Evolutionary conservation across 1,139 yeast species (phyloP).

Genomic region (Pichia norvegensis): DNA sequence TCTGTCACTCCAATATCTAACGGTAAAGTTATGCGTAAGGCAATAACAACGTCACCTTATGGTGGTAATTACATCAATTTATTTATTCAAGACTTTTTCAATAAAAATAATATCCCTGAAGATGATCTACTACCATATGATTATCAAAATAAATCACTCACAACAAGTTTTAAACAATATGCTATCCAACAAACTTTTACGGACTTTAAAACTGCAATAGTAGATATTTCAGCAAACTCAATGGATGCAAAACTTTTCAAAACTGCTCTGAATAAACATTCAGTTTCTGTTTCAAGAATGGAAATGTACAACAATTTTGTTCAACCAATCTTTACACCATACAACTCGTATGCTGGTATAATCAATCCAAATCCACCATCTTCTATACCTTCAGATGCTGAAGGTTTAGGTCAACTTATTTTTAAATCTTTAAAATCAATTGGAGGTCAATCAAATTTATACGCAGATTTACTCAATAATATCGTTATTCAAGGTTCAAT

Average conservation of each 20-base stretch:
- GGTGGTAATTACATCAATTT: constrained; percentile 66
- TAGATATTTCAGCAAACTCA: constrained; percentile 28
- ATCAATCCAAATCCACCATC: constrained; percentile 10
- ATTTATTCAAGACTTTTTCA: constrained; percentile 39
- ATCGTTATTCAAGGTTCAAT: constrained; percentile 63
- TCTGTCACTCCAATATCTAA: constrained; percentile 66
- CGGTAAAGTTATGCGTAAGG: constrained; percentile 57
- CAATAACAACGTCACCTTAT: constrained; percentile 50
- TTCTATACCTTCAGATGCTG: constrained; percentile 29
- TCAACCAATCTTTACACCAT: constrained; percentile 52
- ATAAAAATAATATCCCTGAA: constrained; percentile 22
- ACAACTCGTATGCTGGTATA: constrained; percentile 31
- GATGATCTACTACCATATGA: constrained; percentile 24
- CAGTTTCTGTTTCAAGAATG: constrained; percentile 32
- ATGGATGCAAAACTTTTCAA: constrained; percentile 35
- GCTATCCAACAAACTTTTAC: constrained; percentile 36
- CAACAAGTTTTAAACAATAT: constrained; percentile 43
- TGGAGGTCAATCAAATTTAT: constrained; percentile 33
- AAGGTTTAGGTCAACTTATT: constrained; percentile 42
- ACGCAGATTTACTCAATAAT: constrained; percentile 41
- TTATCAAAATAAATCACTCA: constrained; percentile 25
- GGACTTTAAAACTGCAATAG: constrained; percentile 43
- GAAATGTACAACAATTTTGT: constrained; percentile 37
- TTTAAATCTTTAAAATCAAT: constrained; percentile 37
- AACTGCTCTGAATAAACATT: constrained; percentile 38